Evolutionary conservation across 495 filamentous ascomycete species (phyloP).

Genomic region (Immersiella caudata): DNA sequence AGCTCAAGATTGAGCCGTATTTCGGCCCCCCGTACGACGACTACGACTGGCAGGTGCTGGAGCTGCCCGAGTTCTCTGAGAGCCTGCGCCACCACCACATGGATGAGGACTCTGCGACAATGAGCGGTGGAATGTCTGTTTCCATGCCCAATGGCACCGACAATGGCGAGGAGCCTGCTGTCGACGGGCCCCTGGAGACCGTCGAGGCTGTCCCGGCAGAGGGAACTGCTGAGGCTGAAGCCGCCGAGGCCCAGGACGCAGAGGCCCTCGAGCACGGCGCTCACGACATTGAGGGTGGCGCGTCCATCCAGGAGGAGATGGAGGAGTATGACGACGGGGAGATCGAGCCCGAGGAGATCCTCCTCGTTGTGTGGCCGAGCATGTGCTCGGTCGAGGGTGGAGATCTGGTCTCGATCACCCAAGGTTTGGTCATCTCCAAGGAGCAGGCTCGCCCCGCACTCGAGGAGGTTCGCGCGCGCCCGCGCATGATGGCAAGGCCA

Average conservation of each 20-base stretch:
- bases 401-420: constrained; percentile 41
- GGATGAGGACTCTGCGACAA: constrained; percentile 9
- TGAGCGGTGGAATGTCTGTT: not conserved
- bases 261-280: not conserved
- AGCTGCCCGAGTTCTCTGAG: constrained; percentile 39
- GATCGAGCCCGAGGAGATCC: constrained; percentile 41
- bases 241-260: not conserved
- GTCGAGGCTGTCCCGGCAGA: constrained; percentile 19
- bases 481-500: constrained; percentile 27
- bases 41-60: constrained; percentile 45
- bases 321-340: constrained; percentile 28
- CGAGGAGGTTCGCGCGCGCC: constrained; percentile 34
- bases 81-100: constrained; percentile 20
- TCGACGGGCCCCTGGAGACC: constrained; percentile 30
- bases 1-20: constrained; percentile 45
- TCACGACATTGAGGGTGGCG: constrained; percentile 8
- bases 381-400: constrained; percentile 44
- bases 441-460: constrained; percentile 41
- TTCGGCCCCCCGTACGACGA: constrained; percentile 45
- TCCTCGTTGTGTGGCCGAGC: constrained; percentile 43
- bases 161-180: constrained; percentile 14
- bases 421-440: constrained; percentile 43
- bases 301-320: constrained; percentile 12
- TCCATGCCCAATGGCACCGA: constrained; percentile 2
- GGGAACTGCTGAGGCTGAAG: not conserved